These are phyloP conservation scores for Arbutus unedo DNA, from an alignment of 148 eudicot genomes.

Conservation along the genomic window DNA sequence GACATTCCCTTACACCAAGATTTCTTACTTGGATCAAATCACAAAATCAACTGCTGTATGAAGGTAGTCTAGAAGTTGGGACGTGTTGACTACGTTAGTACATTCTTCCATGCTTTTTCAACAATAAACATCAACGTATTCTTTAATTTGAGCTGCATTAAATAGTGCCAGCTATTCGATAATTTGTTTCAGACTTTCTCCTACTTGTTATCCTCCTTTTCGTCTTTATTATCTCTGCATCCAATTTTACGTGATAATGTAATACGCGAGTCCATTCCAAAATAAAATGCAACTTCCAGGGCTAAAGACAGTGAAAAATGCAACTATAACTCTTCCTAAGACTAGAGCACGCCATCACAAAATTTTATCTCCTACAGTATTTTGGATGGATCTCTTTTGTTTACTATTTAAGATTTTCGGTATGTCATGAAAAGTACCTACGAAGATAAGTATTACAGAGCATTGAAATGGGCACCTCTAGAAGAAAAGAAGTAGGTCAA, in stretches of 20 bases:
- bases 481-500: not conserved
- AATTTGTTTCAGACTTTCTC: not conserved
- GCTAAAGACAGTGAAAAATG: not conserved
- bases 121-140: not conserved
- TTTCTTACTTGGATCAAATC: not conserved
- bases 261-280: not conserved
- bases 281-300: not conserved
- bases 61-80: not conserved
- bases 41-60: not conserved
- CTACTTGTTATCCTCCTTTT: not conserved
- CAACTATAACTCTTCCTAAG: not conserved
- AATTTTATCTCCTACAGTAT: not conserved
- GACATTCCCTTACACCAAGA: not conserved
- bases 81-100: not conserved
- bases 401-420: not conserved
- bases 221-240: not conserved
- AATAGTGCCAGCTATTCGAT: not conserved
- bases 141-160: not conserved
- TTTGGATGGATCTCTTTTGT: constrained; percentile 5
- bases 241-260: not conserved
- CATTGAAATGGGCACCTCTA: not conserved
- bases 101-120: not conserved
- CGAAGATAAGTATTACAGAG: not conserved
- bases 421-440: not conserved
- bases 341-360: not conserved